Evolutionary conservation across 140 eudicot genomes (phyloP).

Genomic region (Senecio squalidus): DNA sequence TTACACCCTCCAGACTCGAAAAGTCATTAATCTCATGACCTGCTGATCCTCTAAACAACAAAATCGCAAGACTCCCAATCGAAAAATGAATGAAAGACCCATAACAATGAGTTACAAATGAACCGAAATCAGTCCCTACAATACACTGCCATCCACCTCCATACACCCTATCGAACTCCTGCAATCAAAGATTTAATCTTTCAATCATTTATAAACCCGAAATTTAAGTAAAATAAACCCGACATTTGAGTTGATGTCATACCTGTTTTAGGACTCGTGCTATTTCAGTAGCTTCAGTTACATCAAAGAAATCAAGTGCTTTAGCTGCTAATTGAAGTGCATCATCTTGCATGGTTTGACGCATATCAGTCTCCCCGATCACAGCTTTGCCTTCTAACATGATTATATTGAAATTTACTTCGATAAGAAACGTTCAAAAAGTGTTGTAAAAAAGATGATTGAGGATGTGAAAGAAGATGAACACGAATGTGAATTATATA

Average conservation of each 20-base stretch:
- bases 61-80: slow-evolving; percentile 70
- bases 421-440: background rate
- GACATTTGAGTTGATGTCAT: background rate
- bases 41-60: slow-evolving; percentile 75
- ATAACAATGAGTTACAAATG: slow-evolving; percentile 83
- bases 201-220: too few relatives aligned
- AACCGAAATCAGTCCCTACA: slow-evolving; percentile 89
- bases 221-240: background rate
- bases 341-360: slow-evolving; percentile 67
- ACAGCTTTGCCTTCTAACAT: slow-evolving; percentile 90
- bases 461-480: slow-evolving; percentile 16
- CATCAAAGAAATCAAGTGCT: slow-evolving; percentile 88
- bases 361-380: slow-evolving; percentile 83
- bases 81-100: slow-evolving; percentile 81
- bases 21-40: slow-evolving; percentile 35
- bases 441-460: slow-evolving; percentile 1
- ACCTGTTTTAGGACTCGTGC: slow-evolving; percentile 87
- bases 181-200: slow-evolving; percentile 14
- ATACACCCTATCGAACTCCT: slow-evolving; percentile 70
- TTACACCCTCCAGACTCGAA: slow-evolving; percentile 30
- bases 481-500: background rate
- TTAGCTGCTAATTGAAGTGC: slow-evolving; percentile 82
- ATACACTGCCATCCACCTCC: slow-evolving; percentile 97
- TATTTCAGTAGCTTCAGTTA: slow-evolving; percentile 71
- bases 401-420: background rate